phyloP scores from a whole-genome alignment of 768 basidiomycete species.

The Cystofilobasidium bisporidii region DNA sequence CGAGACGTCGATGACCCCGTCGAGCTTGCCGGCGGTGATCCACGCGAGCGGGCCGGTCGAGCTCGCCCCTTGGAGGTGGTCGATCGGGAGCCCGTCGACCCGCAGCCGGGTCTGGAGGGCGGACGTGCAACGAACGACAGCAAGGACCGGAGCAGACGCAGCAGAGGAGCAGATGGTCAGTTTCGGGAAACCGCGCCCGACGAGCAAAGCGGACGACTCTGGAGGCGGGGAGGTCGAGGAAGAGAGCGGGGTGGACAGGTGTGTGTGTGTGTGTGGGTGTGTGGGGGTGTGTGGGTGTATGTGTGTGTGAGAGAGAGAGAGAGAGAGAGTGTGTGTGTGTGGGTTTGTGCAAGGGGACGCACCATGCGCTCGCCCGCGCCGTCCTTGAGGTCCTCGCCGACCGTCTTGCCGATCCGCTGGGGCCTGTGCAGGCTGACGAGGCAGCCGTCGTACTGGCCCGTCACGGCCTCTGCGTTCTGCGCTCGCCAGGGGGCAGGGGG shows the following conservation, averaged over 20 bases:
- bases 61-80: constrained; percentile 78
- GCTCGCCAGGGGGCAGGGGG: too few species aligned
- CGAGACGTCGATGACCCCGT: constrained; percentile 94
- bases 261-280: too few species aligned
- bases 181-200: too few species aligned
- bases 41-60: constrained; percentile 82
- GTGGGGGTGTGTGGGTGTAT: not conserved
- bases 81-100: constrained; percentile 92
- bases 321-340: not conserved
- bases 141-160: not conserved
- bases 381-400: constrained; percentile 45
- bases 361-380: constrained; percentile 85
- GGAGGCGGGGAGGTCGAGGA: too few species aligned
- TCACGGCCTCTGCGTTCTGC: constrained; percentile 75
- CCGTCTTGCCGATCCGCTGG: constrained; percentile 27
- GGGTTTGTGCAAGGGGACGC: too few species aligned
- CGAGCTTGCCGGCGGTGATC: constrained; percentile 94
- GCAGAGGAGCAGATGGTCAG: not conserved
- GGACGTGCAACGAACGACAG: not conserved
- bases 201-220: too few species aligned
- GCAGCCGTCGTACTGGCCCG: constrained; percentile 96
- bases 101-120: constrained; percentile 84
- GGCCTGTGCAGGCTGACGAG: constrained; percentile 71
- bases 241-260: too few species aligned
- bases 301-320: not conserved